A percentile compares a stretch with the other conserved stretches of the same genome.
Evolutionary conservation across 1,139 yeast genomes (phyloP).

Genomic region (Wickerhamomyces sp.): DNA sequence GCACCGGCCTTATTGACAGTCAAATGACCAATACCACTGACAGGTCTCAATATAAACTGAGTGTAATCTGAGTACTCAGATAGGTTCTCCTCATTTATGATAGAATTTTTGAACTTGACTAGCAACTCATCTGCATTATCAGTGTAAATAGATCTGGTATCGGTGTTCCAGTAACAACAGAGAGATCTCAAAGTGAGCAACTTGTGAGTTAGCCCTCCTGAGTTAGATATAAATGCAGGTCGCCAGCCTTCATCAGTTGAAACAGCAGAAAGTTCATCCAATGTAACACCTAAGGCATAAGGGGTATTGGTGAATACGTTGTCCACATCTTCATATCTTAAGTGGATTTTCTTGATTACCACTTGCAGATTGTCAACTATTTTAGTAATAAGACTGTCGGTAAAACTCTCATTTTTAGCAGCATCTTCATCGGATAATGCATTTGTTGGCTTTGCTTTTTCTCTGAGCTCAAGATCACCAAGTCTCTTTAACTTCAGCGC

Average conservation of each 20-base stretch:
- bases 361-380: conserved; percentile 90
- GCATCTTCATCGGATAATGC: conserved; percentile 38
- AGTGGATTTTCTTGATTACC: conserved; percentile 87
- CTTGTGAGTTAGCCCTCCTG: conserved; percentile 68
- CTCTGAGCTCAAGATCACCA: conserved; percentile 60
- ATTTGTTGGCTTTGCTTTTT: conserved; percentile 36
- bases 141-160: conserved; percentile 42
- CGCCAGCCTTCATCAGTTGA: conserved; percentile 85
- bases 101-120: conserved; percentile 34
- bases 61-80: conserved; percentile 26
- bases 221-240: conserved; percentile 76
- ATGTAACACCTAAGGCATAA: conserved; percentile 76
- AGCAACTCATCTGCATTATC: conserved; percentile 43
- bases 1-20: conserved; percentile 77
- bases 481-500: conserved; percentile 63
- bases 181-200: conserved; percentile 70
- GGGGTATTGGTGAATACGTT: conserved; percentile 61
- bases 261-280: conserved; percentile 85
- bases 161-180: conserved; percentile 84
- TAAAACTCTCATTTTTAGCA: conserved; percentile 67
- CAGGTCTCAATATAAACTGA: conserved; percentile 80
- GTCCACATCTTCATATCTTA: conserved; percentile 79
- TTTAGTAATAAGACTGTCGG: conserved; percentile 83
- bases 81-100: conserved; percentile 29
- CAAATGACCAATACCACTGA: conserved; percentile 80